Conservation (phyloP, 768 basidiomycete genomes). For the Pisolithus sp. region DNA sequence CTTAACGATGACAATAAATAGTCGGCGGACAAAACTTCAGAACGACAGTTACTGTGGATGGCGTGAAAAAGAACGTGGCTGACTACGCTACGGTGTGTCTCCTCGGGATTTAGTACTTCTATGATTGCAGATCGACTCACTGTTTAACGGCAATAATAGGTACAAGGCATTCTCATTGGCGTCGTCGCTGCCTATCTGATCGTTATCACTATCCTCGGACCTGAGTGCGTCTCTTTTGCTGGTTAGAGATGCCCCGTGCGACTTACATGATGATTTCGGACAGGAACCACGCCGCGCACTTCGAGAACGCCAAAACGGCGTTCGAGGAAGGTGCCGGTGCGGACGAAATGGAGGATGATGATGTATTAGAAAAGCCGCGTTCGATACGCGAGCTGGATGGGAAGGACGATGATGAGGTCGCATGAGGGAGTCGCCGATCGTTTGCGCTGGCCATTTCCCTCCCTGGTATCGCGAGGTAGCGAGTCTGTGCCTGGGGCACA, state of each 20-base stretch:
- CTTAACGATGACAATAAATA: conserved; percentile 19
- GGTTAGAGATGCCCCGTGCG: neutral
- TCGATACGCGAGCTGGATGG: conserved; percentile 14
- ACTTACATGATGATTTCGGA: neutral
- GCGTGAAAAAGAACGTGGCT: conserved; percentile 38
- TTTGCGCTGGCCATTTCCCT: neutral
- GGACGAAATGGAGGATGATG: conserved; percentile 37
- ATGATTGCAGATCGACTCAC: neutral
- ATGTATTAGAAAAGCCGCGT: conserved; percentile 3
- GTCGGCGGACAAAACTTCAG: conserved; percentile 58
- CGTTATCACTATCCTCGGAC: conserved; percentile 70
- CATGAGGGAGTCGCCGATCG: neutral
- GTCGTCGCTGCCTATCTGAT: conserved; percentile 73
- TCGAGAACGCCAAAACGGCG: conserved; percentile 76
- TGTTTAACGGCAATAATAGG: neutral
- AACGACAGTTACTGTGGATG: conserved; percentile 40
- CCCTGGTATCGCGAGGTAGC: neutral
- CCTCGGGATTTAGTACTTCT: neutral
- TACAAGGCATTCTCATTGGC: conserved; percentile 82
- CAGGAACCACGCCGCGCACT: conserved; percentile 72
- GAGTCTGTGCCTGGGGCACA: neutral
- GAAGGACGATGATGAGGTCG: neutral
- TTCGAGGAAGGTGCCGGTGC: conserved; percentile 68
- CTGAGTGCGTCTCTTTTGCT: conserved; percentile 46
- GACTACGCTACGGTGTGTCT: conserved; percentile 59